Percentiles rank a stretch among this genome's conserved stretches.
phyloP scores from a whole-genome alignment of 371 early-diverging fungal species.

The Encephalitozoon hellem region DNA sequence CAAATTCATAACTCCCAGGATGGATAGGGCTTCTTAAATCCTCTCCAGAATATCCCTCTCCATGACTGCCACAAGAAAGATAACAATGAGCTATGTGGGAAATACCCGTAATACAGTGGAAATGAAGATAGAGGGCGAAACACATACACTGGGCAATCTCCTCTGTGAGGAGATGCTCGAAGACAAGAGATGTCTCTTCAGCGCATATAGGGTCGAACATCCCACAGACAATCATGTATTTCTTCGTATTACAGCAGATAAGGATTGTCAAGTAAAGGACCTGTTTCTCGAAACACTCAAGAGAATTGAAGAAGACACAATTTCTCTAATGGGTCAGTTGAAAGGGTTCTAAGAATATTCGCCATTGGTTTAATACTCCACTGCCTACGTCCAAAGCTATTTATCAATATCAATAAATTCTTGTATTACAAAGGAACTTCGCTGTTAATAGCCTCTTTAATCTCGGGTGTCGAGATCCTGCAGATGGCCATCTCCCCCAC shows the following conservation, averaged over 20 bases:
- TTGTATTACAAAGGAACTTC: neutral
- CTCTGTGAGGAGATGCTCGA: slow-evolving; percentile 33
- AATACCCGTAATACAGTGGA: slow-evolving; percentile 45
- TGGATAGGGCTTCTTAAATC: neutral
- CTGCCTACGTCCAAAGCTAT: neutral
- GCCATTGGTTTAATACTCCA: neutral
- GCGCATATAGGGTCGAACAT: slow-evolving; percentile 49
- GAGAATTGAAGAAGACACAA: slow-evolving; percentile 17
- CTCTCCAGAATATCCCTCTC: neutral
- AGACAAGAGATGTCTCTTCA: slow-evolving; percentile 40
- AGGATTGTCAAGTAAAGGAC: slow-evolving; percentile 1
- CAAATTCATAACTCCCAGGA: neutral
- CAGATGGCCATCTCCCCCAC: slow-evolving; percentile 45
- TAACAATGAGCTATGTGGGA: slow-evolving; percentile 27
- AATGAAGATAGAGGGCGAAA: slow-evolving; percentile 33
- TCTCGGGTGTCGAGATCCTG: slow-evolving; percentile 27
- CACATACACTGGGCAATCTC: slow-evolving; percentile 44
- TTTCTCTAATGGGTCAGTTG: slow-evolving; percentile 27
- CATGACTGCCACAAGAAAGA: neutral
- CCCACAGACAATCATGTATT: slow-evolving; percentile 40
- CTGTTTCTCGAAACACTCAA: slow-evolving; percentile 21
- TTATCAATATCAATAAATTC: neutral
- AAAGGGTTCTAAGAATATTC: neutral
- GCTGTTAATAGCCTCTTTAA: neutral
- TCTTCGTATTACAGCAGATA: slow-evolving; percentile 25